phyloP scores from a whole-genome alignment of 495 filamentous ascomycete genomes.

The Aspergillus haitiensis region DNA sequence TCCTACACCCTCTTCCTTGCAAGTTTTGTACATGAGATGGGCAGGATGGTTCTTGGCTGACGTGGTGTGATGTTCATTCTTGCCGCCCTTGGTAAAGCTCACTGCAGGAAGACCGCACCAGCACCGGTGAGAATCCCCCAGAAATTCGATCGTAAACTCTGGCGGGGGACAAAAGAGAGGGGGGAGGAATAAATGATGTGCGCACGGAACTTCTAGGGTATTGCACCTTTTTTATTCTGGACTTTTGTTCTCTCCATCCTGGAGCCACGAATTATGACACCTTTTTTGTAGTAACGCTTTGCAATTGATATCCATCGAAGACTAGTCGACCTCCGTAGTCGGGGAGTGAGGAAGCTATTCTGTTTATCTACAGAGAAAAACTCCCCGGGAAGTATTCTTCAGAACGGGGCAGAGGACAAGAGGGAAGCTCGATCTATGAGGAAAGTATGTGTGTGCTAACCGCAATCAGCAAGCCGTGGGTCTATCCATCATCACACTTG shows the following conservation, averaged over 20 bases:
- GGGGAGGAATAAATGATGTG: slow-evolving; percentile 2
- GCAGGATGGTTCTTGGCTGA: slow-evolving; percentile 33
- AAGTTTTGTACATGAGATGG: background rate
- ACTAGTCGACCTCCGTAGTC: no score
- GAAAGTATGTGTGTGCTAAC: background rate
- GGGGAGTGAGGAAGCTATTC: background rate
- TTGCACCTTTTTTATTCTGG: slow-evolving; percentile 24
- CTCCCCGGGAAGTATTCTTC: background rate
- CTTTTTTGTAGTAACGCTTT: no score
- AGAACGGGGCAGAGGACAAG: background rate
- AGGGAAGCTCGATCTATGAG: background rate
- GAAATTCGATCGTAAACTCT: slow-evolving; percentile 29
- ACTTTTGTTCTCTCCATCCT: no score
- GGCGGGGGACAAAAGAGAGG: background rate
- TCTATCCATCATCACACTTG: background rate
- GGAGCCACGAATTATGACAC: no score
- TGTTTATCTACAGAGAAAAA: background rate
- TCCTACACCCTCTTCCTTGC: slow-evolving; percentile 7
- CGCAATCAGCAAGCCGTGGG: background rate
- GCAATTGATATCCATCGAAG: no score
- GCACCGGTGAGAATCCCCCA: slow-evolving; percentile 42
- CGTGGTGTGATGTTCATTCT: slow-evolving; percentile 23
- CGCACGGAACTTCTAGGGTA: slow-evolving; percentile 38
- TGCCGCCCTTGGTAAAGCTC: slow-evolving; percentile 19
- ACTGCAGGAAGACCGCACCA: slow-evolving; percentile 19